Evolutionary conservation across 176 grass and related monocot genomes (phyloP).

Genomic region (Carex cristatella): DNA sequence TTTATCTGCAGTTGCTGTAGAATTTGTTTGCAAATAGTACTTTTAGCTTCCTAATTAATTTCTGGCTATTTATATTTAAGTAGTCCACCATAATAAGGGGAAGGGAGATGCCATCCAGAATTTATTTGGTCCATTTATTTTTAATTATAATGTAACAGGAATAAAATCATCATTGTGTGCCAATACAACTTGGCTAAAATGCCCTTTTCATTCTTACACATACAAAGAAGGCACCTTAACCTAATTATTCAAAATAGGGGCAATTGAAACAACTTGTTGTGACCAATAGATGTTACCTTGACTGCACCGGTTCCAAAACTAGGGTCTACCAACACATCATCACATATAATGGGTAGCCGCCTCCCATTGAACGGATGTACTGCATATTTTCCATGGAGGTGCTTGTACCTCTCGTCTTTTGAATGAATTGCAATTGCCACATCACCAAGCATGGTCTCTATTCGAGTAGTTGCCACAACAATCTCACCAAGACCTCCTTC

Average conservation of each 20-base stretch:
- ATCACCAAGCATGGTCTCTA: slow-evolving; percentile 93
- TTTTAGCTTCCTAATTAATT: not conserved
- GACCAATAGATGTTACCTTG: slow-evolving; percentile 37
- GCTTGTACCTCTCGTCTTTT: slow-evolving; percentile 60
- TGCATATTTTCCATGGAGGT: slow-evolving; percentile 73
- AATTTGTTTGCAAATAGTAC: not conserved
- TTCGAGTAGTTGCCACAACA: slow-evolving; percentile 77
- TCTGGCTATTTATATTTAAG: not conserved
- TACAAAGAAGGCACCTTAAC: not conserved
- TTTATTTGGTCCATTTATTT: not conserved
- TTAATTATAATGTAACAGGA: not conserved
- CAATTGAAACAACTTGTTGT: not conserved
- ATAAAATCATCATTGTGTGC: not conserved
- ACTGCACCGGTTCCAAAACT: slow-evolving; percentile 82
- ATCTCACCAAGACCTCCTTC: slow-evolving; percentile 73
- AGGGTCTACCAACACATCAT: slow-evolving; percentile 78
- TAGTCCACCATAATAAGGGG: not conserved
- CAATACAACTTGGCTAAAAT: not conserved
- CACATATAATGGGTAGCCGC: slow-evolving; percentile 69
- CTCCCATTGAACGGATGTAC: slow-evolving; percentile 72
- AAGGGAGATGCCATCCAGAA: not conserved
- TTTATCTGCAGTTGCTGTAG: not conserved
- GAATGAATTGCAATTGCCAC: slow-evolving; percentile 85
- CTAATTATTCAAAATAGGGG: not conserved
- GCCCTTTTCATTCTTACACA: not conserved